phyloP scores from a whole-genome alignment of 257 asterid species.

The Cordia subcordata region DNA sequence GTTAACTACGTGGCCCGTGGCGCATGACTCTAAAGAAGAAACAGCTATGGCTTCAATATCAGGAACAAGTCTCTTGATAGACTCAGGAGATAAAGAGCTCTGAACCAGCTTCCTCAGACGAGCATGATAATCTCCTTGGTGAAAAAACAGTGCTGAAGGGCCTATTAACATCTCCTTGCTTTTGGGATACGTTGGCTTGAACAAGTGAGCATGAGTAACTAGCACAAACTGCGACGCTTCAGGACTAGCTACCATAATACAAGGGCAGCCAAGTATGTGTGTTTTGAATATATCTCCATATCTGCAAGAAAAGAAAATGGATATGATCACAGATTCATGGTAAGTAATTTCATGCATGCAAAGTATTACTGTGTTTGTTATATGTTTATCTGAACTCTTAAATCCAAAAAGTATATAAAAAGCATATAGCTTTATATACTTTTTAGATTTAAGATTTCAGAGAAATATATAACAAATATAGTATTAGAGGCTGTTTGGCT shows the following conservation, averaged over 20 bases:
- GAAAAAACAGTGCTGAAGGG: conserved; percentile 64
- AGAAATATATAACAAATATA: no score
- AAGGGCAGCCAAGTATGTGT: conserved; percentile 68
- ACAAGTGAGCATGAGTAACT: conserved; percentile 55
- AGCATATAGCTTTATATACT: no score
- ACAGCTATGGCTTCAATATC: conserved; percentile 42
- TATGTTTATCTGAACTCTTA: no score
- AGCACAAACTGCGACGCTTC: conserved; percentile 70
- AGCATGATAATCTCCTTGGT: conserved; percentile 60
- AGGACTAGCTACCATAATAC: conserved; percentile 74
- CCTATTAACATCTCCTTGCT: conserved; percentile 89
- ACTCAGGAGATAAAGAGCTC: conserved; percentile 45
- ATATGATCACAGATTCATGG: background rate
- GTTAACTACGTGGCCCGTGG: conserved; percentile 29
- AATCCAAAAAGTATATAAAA: no score
- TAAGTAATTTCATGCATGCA: background rate
- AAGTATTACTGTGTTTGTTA: no score
- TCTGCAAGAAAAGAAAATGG: conserved; percentile 26
- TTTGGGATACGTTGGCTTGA: conserved; percentile 74
- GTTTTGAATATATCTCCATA: conserved; percentile 79
- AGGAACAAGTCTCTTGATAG: conserved; percentile 34
- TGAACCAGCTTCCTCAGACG: conserved; percentile 53
- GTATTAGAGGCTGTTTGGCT: no score
- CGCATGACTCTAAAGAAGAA: conserved; percentile 45
- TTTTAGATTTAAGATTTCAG: no score